Evolutionary conservation across 352 stramenopile species (phyloP), one percentile per base, ranked within the genome.

Genomic region (Phytopythium kandeliae): DNA sequence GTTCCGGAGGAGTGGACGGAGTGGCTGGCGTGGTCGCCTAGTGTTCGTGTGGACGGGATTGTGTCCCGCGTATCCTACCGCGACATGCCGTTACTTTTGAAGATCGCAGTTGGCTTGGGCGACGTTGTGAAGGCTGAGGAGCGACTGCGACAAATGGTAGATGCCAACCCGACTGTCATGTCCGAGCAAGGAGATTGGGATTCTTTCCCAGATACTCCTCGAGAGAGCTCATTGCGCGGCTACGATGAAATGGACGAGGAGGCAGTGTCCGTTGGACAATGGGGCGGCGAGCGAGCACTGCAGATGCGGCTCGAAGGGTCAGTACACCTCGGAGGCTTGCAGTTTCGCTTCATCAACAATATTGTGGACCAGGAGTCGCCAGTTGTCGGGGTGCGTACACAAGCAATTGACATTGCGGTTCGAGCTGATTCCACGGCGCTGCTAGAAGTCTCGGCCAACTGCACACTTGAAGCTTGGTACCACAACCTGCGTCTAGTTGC

Each of bases 281-380:
- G 49, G 4, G 46, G 54, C n/a, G 51, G 40, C 5, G 33, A 21
- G 6, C 57, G 49, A 36, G 19, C 48, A 26, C 24, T 41, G 34
- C 25, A 35, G 36, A 66, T 53, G 41, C 56, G 43, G 28, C 19
- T 54, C 16, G 24, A 58, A 16, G 66, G 58, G 13, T 74, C 61
- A 7, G 26, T 86, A 15, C 33, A 68, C 30, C 48, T 74, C 28
- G 64, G 54, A 30, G 68, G 67, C 7, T 17, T 87, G 44, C 70
- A 84, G 28, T 88, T 93, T 33, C 66, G 69, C 8, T 46, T 93
- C 63, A 85, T 93, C 51, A 89, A 93, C 57, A 91, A 91, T 42
- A 82, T 93, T 22, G 82, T 85, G 5, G 78, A 85, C 21, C 79
- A 93, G 54, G 78, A 85, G 38, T 90, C 78, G 17, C 79, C 82